Evolutionary conservation across 345 rosid species (phyloP), one percentile per base, ranked within the genome.

Genomic region (Sisymbrium altissimum): DNA sequence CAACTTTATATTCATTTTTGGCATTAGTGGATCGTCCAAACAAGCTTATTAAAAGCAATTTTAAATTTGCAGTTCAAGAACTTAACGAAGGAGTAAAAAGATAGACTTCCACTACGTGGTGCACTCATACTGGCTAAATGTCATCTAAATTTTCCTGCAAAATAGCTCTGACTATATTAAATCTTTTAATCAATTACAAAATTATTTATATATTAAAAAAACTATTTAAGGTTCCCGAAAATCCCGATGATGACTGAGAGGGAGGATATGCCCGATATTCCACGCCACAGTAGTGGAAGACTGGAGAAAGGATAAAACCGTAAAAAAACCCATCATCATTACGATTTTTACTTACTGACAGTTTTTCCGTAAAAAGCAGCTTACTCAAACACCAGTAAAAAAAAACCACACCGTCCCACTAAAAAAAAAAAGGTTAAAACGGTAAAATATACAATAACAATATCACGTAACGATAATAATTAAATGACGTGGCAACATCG

Each of bases 201-300:
- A 33, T n/a, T n/a, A n/a, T n/a, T n/a, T n/a, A 25, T 6, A 18
- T 32, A 23, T 21, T 21, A 6, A 70, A 1, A 14, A n/a, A 15
- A 33, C 5, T n/a, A 46, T 15, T 29, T 53, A 48, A 50, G 30
- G 21, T 59, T 40, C 5, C 52, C 29, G 45, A 45, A 52, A 40
- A 10, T 70, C 45, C 56, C 61, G 62, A 74, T 36, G 38, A 62
- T 71, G 61, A 75, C 53, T 19, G 45, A n/a, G 18, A 35, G 32
- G 35, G 46, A 68, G 35, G 55, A 68, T 35, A 3, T 61, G 49
- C 70, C 64, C 70, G 64, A 76, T 50, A 36, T 68, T 68, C 70
- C 74, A 75, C 79, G 69, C 64, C 69, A 75, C 79, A 62, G 46
- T 60, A 68, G 60, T 58, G 46, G 67, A 39, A 21, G 45, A 33